These are phyloP conservation scores for Apiospora saccharicola DNA, from an alignment of 2,329 filamentous ascomycete species.

Conservation along the genomic window DNA sequence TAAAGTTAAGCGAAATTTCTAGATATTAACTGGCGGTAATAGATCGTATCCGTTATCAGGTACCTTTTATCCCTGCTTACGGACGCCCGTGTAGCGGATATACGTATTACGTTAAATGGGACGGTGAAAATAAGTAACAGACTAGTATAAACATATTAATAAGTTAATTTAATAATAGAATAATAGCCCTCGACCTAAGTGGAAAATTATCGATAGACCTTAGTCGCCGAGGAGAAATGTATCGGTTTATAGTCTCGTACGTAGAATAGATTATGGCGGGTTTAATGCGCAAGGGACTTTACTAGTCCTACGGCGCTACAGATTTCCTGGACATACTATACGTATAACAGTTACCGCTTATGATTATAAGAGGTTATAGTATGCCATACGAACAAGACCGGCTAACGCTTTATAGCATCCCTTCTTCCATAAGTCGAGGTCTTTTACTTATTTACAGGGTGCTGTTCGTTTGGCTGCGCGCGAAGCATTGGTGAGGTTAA, in stretches of 20 bases:
- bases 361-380: conserved; percentile 11
- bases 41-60: background rate
- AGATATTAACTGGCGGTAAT: background rate
- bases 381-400: too few species aligned
- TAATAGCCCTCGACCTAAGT: conserved; percentile 23
- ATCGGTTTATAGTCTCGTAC: too few species aligned
- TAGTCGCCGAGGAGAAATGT: too few species aligned
- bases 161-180: background rate
- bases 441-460: background rate
- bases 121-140: conserved; percentile 18
- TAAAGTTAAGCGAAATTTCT: background rate
- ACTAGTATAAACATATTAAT: too few species aligned
- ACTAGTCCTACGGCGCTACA: background rate
- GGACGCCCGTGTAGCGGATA: background rate
- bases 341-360: background rate
- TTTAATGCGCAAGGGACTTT: too few species aligned
- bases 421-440: conserved; percentile 2
- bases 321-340: conserved; percentile 15
- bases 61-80: conserved; percentile 5
- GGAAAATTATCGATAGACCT: too few species aligned
- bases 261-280: too few species aligned
- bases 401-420: conserved; percentile 3
- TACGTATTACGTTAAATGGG: conserved; percentile 6
- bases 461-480: background rate
- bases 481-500: background rate